Evolutionary conservation across 2,329 filamentous ascomycete species (phyloP).

Genomic region (Bertia moriformis): DNA sequence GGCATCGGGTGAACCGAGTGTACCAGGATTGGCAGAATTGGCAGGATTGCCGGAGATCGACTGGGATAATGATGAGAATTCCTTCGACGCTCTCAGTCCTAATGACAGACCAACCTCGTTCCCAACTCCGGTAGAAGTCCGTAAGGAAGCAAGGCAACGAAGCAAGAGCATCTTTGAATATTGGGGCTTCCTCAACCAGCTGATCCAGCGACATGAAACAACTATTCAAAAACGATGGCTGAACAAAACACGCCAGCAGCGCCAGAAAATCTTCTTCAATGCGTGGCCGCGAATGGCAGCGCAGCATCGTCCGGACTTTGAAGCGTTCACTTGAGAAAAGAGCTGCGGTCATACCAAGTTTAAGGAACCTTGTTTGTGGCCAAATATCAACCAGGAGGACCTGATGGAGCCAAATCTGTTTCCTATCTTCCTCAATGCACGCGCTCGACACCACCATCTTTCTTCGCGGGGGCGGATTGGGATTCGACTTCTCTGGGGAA

Average conservation of each 20-base stretch:
- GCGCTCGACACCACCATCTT: constrained; percentile 28
- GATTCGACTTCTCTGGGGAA: constrained; percentile 15
- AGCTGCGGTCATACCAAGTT: constrained; percentile 7
- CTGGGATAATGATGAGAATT: too few species aligned
- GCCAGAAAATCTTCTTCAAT: constrained; percentile 26
- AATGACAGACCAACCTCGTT: too few species aligned
- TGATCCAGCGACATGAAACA: constrained; percentile 37
- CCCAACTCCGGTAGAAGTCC: too few species aligned
- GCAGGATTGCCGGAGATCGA: too few species aligned
- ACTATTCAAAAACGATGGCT: constrained; percentile 36
- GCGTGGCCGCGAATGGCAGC: constrained; percentile 33
- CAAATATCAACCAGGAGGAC: constrained; percentile 43
- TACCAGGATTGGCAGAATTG: too few species aligned
- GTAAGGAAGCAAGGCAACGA: constrained; percentile 7
- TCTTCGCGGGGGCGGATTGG: constrained; percentile 30
- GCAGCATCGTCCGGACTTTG: constrained; percentile 35
- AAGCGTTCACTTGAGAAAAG: constrained; percentile 14
- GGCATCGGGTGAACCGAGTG: too few species aligned
- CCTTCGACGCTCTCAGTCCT: too few species aligned
- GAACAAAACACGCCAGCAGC: constrained; percentile 32
- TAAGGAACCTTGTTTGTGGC: constrained; percentile 28
- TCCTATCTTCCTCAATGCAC: constrained; percentile 33
- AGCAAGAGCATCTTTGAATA: constrained; percentile 7
- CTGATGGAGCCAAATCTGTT: constrained; percentile 25
- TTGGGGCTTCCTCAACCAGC: constrained; percentile 19